A percentile compares a stretch with the other conserved stretches of the same genome.
Conservation (phyloP, 257 asterid genomes). For the Datura wrightii region DNA sequence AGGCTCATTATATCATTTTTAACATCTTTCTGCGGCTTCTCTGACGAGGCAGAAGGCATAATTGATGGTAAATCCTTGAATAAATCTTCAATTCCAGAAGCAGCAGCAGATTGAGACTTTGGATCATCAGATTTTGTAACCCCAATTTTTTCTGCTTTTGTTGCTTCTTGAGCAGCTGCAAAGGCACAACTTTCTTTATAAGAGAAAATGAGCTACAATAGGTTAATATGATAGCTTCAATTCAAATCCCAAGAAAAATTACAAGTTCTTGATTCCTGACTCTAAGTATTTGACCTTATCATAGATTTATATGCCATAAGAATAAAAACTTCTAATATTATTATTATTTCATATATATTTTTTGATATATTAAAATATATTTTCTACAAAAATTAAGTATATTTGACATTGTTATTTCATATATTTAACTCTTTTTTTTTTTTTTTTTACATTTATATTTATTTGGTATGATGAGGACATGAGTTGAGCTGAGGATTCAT, state of each 20-base stretch:
- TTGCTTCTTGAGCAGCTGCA: slow-evolving; percentile 80
- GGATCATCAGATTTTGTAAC: slow-evolving; percentile 48
- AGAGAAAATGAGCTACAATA: slow-evolving; percentile 6
- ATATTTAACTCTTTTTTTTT: not conserved
- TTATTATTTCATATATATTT: not conserved
- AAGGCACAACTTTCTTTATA: slow-evolving; percentile 29
- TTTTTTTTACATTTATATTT: not conserved
- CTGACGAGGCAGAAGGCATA: slow-evolving; percentile 50
- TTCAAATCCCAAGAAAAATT: slow-evolving; percentile 16
- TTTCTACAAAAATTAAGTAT: too few relatives aligned
- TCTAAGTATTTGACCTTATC: not conserved
- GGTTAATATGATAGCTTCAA: not conserved
- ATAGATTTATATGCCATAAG: not conserved
- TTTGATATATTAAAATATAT: too few relatives aligned
- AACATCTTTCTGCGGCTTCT: slow-evolving; percentile 73
- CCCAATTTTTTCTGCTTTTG: slow-evolving; percentile 54
- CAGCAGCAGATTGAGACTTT: slow-evolving; percentile 55
- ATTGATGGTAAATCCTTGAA: slow-evolving; percentile 73
- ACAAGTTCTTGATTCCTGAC: not conserved
- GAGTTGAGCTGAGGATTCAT: not conserved
- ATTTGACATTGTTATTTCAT: not conserved
- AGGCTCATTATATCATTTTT: slow-evolving; percentile 96
- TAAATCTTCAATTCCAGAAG: slow-evolving; percentile 79
- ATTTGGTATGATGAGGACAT: slow-evolving; percentile 8
- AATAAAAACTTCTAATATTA: not conserved